Base-by-base conservation (phyloP, 805 yeast genomes). In the Ogataea saltuana region DNA sequence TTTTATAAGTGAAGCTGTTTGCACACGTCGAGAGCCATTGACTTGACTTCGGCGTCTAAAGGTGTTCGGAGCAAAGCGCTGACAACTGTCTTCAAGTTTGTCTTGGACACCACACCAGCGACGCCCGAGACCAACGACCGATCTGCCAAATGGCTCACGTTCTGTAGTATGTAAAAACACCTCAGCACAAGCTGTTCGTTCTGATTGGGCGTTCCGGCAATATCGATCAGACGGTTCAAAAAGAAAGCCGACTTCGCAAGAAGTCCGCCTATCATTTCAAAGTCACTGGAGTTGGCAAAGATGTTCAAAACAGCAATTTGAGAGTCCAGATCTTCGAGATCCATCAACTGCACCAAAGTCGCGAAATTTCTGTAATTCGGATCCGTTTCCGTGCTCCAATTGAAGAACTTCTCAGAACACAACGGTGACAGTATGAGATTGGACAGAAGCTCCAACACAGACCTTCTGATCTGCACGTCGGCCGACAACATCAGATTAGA, bases 321-420 rank as follows among this genome's bases (percentile, higher is more conserved):
- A 0, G 79, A 65, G 22, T 63, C 59, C 1, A 55, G 4, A 46
- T 75, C 75, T 4, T 61, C 59, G 21, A 72, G 48, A 33, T 65
- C 58, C 37, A 70, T 60, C 42, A 71, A 55, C 48, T 71, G 72
- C 3, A 70, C 72, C 13, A 74, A 42, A 0, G 67, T 55, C 7
- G 66, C 65, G 42, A 72, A 78, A 48, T 74, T 72, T 40, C 57
- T 61, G 30, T 60, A 58, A 42, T 71, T 65, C 6, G 54, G 49
- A 18, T 60, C 56, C 10, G 59, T 59, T 9, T 67, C 74, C 12
- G 25, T 13, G 6, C 31, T 32, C 69, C 78, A 67, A 51, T 83
- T 80, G 66, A 85, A 85, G 52, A 84, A 74, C 46, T 78, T 76
- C 1, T 78, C 81, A 25, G 78, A 61, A 43, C 70, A 63, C 6